A percentile compares a stretch with the other conserved stretches of the same genome.
Evolutionary conservation across 176 grass and related monocot genomes (phyloP).

Genomic region (Calamus simplicifolius): DNA sequence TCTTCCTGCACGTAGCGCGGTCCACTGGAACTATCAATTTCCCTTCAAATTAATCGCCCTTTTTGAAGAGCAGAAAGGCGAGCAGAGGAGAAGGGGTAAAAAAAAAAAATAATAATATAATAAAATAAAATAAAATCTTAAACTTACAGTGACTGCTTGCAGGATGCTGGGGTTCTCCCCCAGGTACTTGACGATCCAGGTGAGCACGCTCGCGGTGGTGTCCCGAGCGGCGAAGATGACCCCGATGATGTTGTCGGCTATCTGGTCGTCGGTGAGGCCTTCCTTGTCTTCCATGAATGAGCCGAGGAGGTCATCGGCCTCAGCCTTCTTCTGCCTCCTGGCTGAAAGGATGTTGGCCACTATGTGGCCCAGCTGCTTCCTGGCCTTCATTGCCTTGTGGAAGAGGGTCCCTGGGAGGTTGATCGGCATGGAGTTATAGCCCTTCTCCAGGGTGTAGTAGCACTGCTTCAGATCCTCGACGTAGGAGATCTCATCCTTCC

Average conservation of each 20-base stretch:
- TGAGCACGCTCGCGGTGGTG: slow-evolving; percentile 61
- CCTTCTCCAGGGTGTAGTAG: slow-evolving; percentile 90
- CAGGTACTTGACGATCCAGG: slow-evolving; percentile 49
- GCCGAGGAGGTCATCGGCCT: slow-evolving; percentile 19
- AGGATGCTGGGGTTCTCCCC: slow-evolving; percentile 77
- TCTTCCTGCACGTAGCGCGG: slow-evolving; percentile 40
- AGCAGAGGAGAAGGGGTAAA: too few species aligned
- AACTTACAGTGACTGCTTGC: slow-evolving; percentile 67
- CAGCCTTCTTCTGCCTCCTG: neutral
- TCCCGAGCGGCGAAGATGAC: slow-evolving; percentile 64
- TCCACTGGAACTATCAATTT: neutral
- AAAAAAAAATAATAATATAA: neutral
- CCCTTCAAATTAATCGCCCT: neutral
- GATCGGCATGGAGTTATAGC: slow-evolving; percentile 99
- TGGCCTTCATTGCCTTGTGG: slow-evolving; percentile 87
- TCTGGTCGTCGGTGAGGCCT: slow-evolving; percentile 38
- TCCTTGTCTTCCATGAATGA: slow-evolving; percentile 30
- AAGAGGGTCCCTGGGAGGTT: slow-evolving; percentile 88
- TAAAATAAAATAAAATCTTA: too few species aligned
- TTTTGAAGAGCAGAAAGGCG: neutral
- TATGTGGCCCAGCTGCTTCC: slow-evolving; percentile 43
- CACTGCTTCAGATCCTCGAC: slow-evolving; percentile 92
- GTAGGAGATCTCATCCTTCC: slow-evolving; percentile 73
- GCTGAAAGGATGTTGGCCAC: slow-evolving; percentile 17
- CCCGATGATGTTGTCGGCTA: slow-evolving; percentile 53